Evolutionary conservation across 1,139 yeast genomes (phyloP), one percentile per base, ranked within the genome.

Genomic region (Debaryomyces sp.): DNA sequence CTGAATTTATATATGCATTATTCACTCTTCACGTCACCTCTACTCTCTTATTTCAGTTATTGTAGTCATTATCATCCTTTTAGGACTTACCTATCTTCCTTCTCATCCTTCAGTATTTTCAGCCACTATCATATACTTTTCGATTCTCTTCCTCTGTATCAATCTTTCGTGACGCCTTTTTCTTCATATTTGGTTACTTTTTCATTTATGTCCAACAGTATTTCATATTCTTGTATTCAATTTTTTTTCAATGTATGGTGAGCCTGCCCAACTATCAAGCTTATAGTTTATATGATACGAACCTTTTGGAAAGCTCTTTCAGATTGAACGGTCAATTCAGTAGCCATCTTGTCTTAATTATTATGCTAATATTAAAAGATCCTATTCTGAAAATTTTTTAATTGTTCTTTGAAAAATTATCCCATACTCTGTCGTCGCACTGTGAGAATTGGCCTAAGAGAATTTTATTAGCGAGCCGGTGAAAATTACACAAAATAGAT

Each of bases 301-400:
- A 89, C 96, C 96, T 94, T 95, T 88, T 94, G 99, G 97, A 87
- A 94, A 89, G 99, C 99, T 84, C 96, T 94, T 87, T 95, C 99
- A 77, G 97, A 89, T 88, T 94, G 99, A 83, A 95, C 99, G 79
- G 97, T 91, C 84, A 94, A 91, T 88, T 94, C 99, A 80, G 98
- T 89, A 78, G 98, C 96, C 98, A 94, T 94, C 82, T 82, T 75
- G 65, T 61, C 66, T 47, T 46, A 46, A 48, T 33, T 55, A 47
- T 47, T 47, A 50, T 49, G 52, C 50, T 54, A 51, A 52, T 44
- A 47, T 49, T 45, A 51, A 49, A 52, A 54, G 52, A 49, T 49
- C 43, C 32, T 30, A 47, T 43, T 40, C 41, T 52, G 54, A 52
- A 50, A 54, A 52, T 40, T 54, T 54, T 50, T 54, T 55, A 42